Conservation (phyloP, 2,329 filamentous ascomycete genomes). For the Lachnum nothofagi region DNA sequence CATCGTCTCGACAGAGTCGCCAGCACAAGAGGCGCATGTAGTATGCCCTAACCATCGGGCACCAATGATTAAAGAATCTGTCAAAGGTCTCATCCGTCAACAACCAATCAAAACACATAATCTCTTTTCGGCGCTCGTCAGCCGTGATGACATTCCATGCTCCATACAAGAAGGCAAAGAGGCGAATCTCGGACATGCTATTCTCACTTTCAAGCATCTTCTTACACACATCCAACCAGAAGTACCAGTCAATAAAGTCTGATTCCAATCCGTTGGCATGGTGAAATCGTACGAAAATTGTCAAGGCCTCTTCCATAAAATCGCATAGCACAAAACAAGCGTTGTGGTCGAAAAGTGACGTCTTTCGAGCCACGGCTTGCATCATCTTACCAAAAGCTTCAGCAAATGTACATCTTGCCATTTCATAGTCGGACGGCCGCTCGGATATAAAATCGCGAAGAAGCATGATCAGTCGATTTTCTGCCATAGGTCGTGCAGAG, state of each 20-base stretch:
- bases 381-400: constrained; percentile 58
- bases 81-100: constrained; percentile 58
- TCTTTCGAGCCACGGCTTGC: constrained; percentile 56
- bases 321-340: constrained; percentile 71
- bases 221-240: constrained; percentile 63
- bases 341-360: constrained; percentile 63
- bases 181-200: constrained; percentile 64
- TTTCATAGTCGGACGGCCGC: constrained; percentile 46
- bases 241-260: constrained; percentile 55
- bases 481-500: constrained; percentile 61
- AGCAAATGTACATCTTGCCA: constrained; percentile 56
- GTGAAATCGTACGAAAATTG: constrained; percentile 57
- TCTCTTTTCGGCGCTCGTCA: constrained; percentile 52
- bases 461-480: constrained; percentile 66
- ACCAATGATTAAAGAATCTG: constrained; percentile 69
- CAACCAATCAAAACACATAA: constrained; percentile 58
- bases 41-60: constrained; percentile 72
- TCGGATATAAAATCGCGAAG: constrained; percentile 65
- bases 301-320: constrained; percentile 63
- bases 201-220: constrained; percentile 67
- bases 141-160: constrained; percentile 57
- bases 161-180: constrained; percentile 64
- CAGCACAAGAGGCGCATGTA: constrained; percentile 69
- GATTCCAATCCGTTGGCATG: constrained; percentile 36
- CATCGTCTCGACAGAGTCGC: constrained; percentile 61